Evolutionary conservation across 2,329 filamentous ascomycete species (phyloP).

Genomic region (Microthyrium microscopicum): DNA sequence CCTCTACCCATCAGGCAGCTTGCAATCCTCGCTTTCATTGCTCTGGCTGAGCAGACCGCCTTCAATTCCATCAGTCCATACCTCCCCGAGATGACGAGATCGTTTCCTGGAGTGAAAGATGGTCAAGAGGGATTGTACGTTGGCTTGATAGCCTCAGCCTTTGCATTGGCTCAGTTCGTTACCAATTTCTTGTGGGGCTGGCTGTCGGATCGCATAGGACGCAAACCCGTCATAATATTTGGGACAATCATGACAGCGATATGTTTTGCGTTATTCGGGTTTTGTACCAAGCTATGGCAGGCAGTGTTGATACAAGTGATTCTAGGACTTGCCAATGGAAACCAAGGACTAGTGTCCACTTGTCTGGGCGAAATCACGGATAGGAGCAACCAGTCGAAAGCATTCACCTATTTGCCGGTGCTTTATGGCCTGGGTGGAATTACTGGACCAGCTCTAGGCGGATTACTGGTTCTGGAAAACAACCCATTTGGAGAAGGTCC

Average conservation of each 20-base stretch:
- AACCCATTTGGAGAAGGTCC: constrained; percentile 36
- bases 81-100: constrained; percentile 76
- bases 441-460: constrained; percentile 81
- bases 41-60: constrained; percentile 85
- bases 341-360: constrained; percentile 84
- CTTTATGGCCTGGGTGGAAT: constrained; percentile 94
- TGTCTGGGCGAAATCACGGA: constrained; percentile 92
- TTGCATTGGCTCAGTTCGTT: constrained; percentile 79
- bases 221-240: constrained; percentile 66
- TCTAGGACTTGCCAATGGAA: constrained; percentile 91
- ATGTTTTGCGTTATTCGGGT: constrained; percentile 76
- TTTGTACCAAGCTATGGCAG: constrained; percentile 69
- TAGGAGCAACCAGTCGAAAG: constrained; percentile 79
- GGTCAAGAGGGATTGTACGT: constrained; percentile 71
- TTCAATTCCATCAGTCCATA: constrained; percentile 95
- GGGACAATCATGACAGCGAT: constrained; percentile 69
- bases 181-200: constrained; percentile 90
- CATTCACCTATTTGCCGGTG: constrained; percentile 86
- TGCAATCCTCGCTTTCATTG: constrained; percentile 68
- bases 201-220: constrained; percentile 59
- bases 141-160: constrained; percentile 74
- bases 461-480: constrained; percentile 53
- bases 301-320: constrained; percentile 69
- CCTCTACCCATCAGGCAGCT: constrained; percentile 75
- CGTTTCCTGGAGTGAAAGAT: constrained; percentile 63